Evolutionary conservation across 305 asterid genomes (phyloP), one percentile per base, ranked within the genome.

Genomic region (Coffea humblotiana): DNA sequence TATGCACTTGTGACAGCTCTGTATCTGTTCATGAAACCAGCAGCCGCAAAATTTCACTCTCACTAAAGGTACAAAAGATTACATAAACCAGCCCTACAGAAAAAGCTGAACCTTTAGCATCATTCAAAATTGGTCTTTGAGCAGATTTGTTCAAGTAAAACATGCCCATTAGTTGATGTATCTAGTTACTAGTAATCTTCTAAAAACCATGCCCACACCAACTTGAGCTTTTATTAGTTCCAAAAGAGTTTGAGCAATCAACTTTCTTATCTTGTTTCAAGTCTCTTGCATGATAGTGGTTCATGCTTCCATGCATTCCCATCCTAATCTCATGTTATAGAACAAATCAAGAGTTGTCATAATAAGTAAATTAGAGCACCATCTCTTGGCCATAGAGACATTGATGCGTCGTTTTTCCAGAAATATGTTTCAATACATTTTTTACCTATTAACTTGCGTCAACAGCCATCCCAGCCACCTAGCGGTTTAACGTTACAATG

Each of bases 1-100:
- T 93, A 93, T 32, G 97, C 97, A 80, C 95, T 93, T 23, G 97
- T 93, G 78, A 93, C 97, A 64, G 97, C 97, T 80, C 97, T 89
- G 74, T 93, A 93, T 83, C 97, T 93, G 92, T 37, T 86, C 71
- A 70, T 23, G 37, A 69, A 54, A 52, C 75, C 78, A 68, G 19
- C 66, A 56, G 40, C 58, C 74, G 66, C 13, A 58, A 66, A 66
- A 14, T 78, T 54, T 1, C 47, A 6, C 2, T 56, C 18, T 58
- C 29, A 43, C 0, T 43, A 25, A 60, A 61, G 47, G 71, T 25
- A 43, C 79, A 51, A n/a, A 61, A 19, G 58, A 45, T 0, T 19
- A 70, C 18, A 76, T 61, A 76, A 71, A 71, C 1, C 60, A 71
- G 32, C 32, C 11, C 27, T 15, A 9, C 45, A 25, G 72, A 18